A percentile compares a stretch with the other conserved stretches of the same genome.
Evolutionary conservation across 306 rosid species (phyloP).

Genomic region (Calophaca sinica): DNA sequence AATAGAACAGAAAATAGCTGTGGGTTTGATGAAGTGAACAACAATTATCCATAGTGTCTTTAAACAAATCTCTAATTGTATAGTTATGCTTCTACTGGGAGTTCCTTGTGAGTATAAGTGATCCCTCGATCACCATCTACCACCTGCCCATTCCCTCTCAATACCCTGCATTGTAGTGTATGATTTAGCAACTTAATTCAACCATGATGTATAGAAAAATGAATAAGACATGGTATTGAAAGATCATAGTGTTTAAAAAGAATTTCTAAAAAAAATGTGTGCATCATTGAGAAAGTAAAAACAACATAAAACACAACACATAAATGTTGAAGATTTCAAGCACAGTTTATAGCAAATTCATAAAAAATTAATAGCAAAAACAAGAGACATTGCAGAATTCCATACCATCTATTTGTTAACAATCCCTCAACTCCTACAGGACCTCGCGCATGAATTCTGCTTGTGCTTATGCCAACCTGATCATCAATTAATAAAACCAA

Average conservation of each 20-base stretch:
- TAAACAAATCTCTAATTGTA: constrained; percentile 33
- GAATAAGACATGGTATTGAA: background rate
- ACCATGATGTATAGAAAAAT: background rate
- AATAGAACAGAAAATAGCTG: constrained; percentile 44
- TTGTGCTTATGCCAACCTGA: constrained; percentile 87
- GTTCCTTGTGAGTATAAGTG: constrained; percentile 63
- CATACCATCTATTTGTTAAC: constrained; percentile 85
- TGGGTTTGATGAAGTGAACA: constrained; percentile 36
- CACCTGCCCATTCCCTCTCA: constrained; percentile 83
- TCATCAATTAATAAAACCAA: constrained; percentile 35
- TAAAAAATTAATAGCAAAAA: constrained; percentile 8
- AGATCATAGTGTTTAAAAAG: background rate
- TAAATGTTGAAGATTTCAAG: background rate
- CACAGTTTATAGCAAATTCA: background rate
- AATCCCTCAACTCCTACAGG: constrained; percentile 97
- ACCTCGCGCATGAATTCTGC: constrained; percentile 89
- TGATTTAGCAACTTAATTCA: constrained; percentile 18
- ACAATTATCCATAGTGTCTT: constrained; percentile 27
- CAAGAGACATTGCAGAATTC: constrained; percentile 25
- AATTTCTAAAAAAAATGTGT: background rate
- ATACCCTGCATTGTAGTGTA: constrained; percentile 66
- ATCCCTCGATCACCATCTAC: constrained; percentile 75
- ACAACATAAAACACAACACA: background rate
- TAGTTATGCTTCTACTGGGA: constrained; percentile 47
- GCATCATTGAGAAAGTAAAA: constrained; percentile 7